Evolutionary conservation across 768 basidiomycete genomes (phyloP).

Genomic region (Hygrophorus russula): DNA sequence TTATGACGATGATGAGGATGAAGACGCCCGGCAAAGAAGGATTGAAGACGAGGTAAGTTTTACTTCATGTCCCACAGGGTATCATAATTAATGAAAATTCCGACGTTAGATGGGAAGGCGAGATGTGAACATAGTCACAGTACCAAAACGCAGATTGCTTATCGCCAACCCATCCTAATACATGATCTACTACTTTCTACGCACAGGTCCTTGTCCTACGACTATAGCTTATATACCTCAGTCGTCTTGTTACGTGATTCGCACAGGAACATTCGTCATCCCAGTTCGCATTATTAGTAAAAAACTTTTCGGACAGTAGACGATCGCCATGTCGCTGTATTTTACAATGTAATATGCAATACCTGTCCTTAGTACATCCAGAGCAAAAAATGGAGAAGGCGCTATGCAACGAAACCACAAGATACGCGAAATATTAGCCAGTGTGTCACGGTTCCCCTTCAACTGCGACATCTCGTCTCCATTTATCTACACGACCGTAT

Average conservation of each 20-base stretch:
- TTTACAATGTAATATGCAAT: not conserved
- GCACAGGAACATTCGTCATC: too few species aligned
- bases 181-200: not conserved
- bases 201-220: too few species aligned
- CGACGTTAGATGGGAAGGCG: constrained; percentile 54
- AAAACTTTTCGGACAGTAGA: too few species aligned
- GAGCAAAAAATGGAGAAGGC: not conserved
- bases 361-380: not conserved
- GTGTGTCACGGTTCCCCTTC: constrained; percentile 37
- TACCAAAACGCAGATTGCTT: constrained; percentile 65
- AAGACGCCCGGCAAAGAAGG: constrained; percentile 57
- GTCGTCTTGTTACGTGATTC: too few species aligned
- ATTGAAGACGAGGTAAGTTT: constrained; percentile 47
- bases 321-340: not conserved
- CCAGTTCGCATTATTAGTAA: constrained; percentile 3
- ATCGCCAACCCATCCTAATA: constrained; percentile 55
- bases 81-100: too few species aligned
- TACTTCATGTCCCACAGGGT: too few species aligned
- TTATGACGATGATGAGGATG: constrained; percentile 63
- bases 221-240: too few species aligned
- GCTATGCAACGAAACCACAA: not conserved
- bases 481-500: constrained; percentile 63
- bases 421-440: not conserved
- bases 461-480: constrained; percentile 70
- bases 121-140: constrained; percentile 74